Evolutionary conservation across 31 red algal species (phyloP), one percentile per base, ranked within the genome.

Genomic region (Asparagopsis taxiformis): DNA sequence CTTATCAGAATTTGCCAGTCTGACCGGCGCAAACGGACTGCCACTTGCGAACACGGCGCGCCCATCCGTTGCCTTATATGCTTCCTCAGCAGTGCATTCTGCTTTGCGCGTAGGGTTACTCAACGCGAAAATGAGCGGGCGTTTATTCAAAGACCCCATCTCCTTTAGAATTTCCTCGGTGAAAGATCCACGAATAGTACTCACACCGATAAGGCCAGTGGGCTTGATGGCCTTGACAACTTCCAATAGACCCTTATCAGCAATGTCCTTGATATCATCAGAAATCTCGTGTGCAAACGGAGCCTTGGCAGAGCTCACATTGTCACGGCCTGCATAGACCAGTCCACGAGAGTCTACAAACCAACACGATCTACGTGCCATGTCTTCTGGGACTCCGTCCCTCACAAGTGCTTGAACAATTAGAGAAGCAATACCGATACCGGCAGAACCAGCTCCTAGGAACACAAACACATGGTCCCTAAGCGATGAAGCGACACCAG

Each of bases 381-480:
- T 59, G 29, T 63, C 61, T 48, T 65, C 75, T 33, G 69, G 21
- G 37, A 94, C 48, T n/a, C 69, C 67, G 50, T 60, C 68, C 20
- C 59, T 51, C 25, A 70, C 31, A 29, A 87, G 32, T 7, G 74
- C 88, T 15, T 54, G 36, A 15, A 75, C 78, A 39, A 97, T 81
- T 13, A 97, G 58, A 25, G 61, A 51, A n/a, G 88, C 94, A 68
- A 97, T 97, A 26, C 94, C 94, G 64, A 83, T 82, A 41, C 91
- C 96, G 15, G 96, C 96, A 26, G 65, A 77, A 6, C 96, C 96
- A 55, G 96, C 96, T 1, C 94, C 94, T 24, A 86, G 44, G 56
- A 97, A 84, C 7, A 91, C 49, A 57, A 97, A 89, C 3, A 3
- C 49, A 49, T 92, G 94, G 30, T 92, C 41, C 16, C 62, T 50